Conservation (phyloP, 768 basidiomycete species). For the Pulveroboletus sp. region DNA sequence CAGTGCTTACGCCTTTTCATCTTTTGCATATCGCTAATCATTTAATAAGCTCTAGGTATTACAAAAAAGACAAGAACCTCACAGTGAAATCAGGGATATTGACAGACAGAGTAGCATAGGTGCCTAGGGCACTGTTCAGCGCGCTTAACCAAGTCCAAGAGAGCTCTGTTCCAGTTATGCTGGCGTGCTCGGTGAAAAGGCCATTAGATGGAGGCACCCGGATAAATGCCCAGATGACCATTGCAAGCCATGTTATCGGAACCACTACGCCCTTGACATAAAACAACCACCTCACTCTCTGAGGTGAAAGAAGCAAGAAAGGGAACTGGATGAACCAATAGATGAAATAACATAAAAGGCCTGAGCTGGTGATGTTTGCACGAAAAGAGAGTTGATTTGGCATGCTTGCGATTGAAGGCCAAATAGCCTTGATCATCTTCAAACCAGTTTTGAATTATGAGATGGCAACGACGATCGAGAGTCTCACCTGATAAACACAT, state of each 20-base stretch:
- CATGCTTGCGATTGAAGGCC: conserved; percentile 67
- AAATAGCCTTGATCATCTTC: conserved; percentile 76
- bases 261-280: conserved; percentile 63
- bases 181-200: conserved; percentile 53
- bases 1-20: conserved; percentile 60
- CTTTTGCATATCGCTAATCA: conserved; percentile 66
- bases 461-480: neutral
- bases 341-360: conserved; percentile 73
- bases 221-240: conserved; percentile 77
- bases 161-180: conserved; percentile 51
- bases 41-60: neutral
- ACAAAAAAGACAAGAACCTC: conserved; percentile 7
- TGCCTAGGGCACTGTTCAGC: conserved; percentile 74
- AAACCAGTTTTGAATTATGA: neutral
- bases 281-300: conserved; percentile 78
- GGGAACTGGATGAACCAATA: conserved; percentile 80
- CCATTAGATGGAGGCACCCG: conserved; percentile 60
- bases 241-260: conserved; percentile 61
- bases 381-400: conserved; percentile 60
- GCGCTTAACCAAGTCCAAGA: conserved; percentile 78
- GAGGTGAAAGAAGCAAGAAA: conserved; percentile 73
- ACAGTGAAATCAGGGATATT: conserved; percentile 87
- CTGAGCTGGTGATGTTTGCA: conserved; percentile 63
- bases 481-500: conserved; percentile 59
- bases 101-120: conserved; percentile 68